These are phyloP conservation scores for Neurospora sp. DNA, from an alignment of 495 filamentous ascomycete species.

Conservation along the genomic window DNA sequence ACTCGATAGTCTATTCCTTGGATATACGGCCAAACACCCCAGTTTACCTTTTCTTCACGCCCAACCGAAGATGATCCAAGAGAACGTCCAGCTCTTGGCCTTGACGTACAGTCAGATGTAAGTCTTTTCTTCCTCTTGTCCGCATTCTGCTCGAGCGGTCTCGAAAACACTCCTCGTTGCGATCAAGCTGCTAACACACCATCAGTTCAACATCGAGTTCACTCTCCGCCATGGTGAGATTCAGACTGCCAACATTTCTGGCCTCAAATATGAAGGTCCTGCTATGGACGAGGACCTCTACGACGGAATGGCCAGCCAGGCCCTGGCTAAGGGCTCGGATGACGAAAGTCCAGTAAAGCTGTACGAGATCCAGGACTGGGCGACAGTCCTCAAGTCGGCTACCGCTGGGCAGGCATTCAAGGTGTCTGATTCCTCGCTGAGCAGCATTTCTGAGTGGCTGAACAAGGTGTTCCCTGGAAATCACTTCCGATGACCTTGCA, in stretches of 20 bases:
- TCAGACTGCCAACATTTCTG: constrained; percentile 14
- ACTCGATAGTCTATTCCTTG: constrained; percentile 53
- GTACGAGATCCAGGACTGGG: background rate
- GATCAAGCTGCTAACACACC: background rate
- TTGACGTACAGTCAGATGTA: constrained; percentile 18
- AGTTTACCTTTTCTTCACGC: constrained; percentile 60
- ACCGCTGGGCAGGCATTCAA: background rate
- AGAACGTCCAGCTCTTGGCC: constrained; percentile 36
- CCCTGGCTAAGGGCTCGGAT: constrained; percentile 5
- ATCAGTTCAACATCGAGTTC: constrained; percentile 15
- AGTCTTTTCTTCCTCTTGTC: background rate
- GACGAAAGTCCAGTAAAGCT: background rate
- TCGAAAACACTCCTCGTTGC: background rate
- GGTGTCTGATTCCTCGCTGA: background rate
- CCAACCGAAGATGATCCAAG: constrained; percentile 45
- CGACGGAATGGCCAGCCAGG: constrained; percentile 7
- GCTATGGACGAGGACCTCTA: constrained; percentile 3
- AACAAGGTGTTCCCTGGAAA: background rate
- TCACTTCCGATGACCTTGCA: background rate
- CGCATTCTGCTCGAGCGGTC: background rate
- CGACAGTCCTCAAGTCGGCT: background rate
- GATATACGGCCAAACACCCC: constrained; percentile 76
- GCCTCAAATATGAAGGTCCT: constrained; percentile 4
- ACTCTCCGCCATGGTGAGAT: constrained; percentile 36
- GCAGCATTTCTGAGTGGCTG: background rate